Percentiles rank a stretch among this genome's conserved stretches.
Conservation (phyloP, 768 basidiomycete species). For the Leucocoprinus birnbaumii region DNA sequence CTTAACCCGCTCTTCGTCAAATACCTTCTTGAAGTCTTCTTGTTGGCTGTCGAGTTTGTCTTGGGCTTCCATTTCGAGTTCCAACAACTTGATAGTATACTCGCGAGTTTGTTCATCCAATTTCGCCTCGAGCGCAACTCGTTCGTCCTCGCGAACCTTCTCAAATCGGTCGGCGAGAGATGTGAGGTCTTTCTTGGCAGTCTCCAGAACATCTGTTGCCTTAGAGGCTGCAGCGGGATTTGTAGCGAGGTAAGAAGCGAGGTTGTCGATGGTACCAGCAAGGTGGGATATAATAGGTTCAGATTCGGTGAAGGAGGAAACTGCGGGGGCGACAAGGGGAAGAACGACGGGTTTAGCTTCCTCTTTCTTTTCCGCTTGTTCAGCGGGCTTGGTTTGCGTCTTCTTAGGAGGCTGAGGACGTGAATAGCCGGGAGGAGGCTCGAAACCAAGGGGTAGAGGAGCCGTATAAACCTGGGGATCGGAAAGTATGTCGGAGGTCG, state of each 20-base stretch:
- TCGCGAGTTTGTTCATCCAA: constrained; percentile 85
- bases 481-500: constrained; percentile 21
- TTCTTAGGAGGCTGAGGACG: constrained; percentile 54
- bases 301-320: constrained; percentile 65
- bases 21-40: constrained; percentile 78
- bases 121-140: constrained; percentile 52
- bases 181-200: constrained; percentile 79
- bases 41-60: constrained; percentile 85
- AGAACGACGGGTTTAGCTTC: constrained; percentile 34
- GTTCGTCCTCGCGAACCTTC: constrained; percentile 77
- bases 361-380: constrained; percentile 15
- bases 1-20: constrained; percentile 72
- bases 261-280: constrained; percentile 88
- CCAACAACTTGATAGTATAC: constrained; percentile 77
- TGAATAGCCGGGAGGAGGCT: constrained; percentile 87
- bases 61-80: constrained; percentile 82
- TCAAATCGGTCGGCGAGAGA: constrained; percentile 76
- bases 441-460: constrained; percentile 89
- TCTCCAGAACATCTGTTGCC: constrained; percentile 72
- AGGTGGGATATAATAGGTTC: constrained; percentile 95
- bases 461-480: constrained; percentile 53
- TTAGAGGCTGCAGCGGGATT: constrained; percentile 66
- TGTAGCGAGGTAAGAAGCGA: constrained; percentile 78
- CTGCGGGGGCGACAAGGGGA: constrained; percentile 78
- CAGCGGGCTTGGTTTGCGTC: constrained; percentile 10